phyloP scores from a whole-genome alignment of 805 yeast species.

The Wickerhamiella azyma region DNA sequence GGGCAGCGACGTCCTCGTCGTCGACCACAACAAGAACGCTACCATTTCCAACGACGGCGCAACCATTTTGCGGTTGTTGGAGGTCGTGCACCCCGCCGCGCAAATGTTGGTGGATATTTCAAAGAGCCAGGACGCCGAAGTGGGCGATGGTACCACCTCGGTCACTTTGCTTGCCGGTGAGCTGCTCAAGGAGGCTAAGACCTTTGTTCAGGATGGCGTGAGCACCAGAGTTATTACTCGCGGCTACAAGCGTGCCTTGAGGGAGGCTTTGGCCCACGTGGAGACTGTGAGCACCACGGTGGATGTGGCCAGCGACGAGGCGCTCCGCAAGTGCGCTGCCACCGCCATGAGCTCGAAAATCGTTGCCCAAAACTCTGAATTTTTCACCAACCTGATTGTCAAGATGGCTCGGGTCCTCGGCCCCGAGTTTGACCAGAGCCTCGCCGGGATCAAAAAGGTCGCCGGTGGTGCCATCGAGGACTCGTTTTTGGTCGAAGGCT shows the following conservation, averaged over 20 bases:
- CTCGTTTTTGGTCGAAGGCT: constrained; percentile 78
- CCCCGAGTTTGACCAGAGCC: constrained; percentile 66
- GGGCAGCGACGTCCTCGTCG: constrained; percentile 90
- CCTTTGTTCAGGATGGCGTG: constrained; percentile 90
- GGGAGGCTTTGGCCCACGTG: constrained; percentile 59
- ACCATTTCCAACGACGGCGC: constrained; percentile 98
- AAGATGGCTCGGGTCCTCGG: constrained; percentile 86
- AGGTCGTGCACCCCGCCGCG: constrained; percentile 97
- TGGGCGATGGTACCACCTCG: constrained; percentile 97
- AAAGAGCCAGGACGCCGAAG: constrained; percentile 94
- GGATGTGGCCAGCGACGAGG: constrained; percentile 36
- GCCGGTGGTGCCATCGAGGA: constrained; percentile 97
- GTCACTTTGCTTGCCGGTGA: constrained; percentile 89
- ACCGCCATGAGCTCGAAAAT: constrained; percentile 97
- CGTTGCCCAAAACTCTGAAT: constrained; percentile 72
- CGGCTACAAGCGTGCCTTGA: constrained; percentile 75
- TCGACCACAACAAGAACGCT: constrained; percentile 67
- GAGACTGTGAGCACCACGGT: constrained; percentile 65
- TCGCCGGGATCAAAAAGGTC: constrained; percentile 89
- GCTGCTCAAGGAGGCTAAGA: constrained; percentile 74
- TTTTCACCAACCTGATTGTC: constrained; percentile 92
- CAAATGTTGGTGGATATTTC: constrained; percentile 88
- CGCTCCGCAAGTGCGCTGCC: constrained; percentile 79
- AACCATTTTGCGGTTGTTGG: constrained; percentile 78
- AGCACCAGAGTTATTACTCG: constrained; percentile 78